phyloP scores from a whole-genome alignment of 2,329 filamentous ascomycete genomes.

The Pezicula radicicola region DNA sequence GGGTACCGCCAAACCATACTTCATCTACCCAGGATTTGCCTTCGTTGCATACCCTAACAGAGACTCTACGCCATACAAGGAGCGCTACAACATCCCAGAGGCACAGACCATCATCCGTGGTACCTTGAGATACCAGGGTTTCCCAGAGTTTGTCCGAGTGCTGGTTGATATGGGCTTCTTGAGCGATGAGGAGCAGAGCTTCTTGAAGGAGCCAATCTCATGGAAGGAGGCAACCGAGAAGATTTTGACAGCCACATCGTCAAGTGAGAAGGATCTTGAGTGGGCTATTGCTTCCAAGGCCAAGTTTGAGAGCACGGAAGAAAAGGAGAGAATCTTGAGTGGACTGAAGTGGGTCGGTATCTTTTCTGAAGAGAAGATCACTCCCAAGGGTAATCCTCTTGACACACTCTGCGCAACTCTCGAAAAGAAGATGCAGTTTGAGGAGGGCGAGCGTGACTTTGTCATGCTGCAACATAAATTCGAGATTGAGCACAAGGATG shows the following conservation, averaged over 20 bases:
- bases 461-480: slow-evolving; percentile 83
- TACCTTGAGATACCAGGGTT: slow-evolving; percentile 83
- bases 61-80: slow-evolving; percentile 82
- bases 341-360: slow-evolving; percentile 72
- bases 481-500: slow-evolving; percentile 79
- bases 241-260: slow-evolving; percentile 67
- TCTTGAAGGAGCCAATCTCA: slow-evolving; percentile 62
- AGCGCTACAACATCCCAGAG: slow-evolving; percentile 90
- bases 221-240: slow-evolving; percentile 86
- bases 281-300: slow-evolving; percentile 74
- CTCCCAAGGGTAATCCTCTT: slow-evolving; percentile 72
- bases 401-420: slow-evolving; percentile 89
- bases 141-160: slow-evolving; percentile 84
- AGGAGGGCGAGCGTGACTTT: slow-evolving; percentile 77
- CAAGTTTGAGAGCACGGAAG: slow-evolving; percentile 63
- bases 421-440: slow-evolving; percentile 90
- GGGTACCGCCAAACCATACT: slow-evolving; percentile 84
- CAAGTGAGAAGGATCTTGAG: slow-evolving; percentile 65
- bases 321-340: slow-evolving; percentile 66
- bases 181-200: slow-evolving; percentile 62
- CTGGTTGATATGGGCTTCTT: slow-evolving; percentile 92
- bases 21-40: slow-evolving; percentile 82
- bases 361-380: slow-evolving; percentile 68
- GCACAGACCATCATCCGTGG: slow-evolving; percentile 82
- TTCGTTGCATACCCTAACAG: slow-evolving; percentile 94